Percentiles rank a stretch among this genome's conserved stretches.
phyloP scores from a whole-genome alignment of 352 stramenopile species.

The Phytopythium delawarense region DNA sequence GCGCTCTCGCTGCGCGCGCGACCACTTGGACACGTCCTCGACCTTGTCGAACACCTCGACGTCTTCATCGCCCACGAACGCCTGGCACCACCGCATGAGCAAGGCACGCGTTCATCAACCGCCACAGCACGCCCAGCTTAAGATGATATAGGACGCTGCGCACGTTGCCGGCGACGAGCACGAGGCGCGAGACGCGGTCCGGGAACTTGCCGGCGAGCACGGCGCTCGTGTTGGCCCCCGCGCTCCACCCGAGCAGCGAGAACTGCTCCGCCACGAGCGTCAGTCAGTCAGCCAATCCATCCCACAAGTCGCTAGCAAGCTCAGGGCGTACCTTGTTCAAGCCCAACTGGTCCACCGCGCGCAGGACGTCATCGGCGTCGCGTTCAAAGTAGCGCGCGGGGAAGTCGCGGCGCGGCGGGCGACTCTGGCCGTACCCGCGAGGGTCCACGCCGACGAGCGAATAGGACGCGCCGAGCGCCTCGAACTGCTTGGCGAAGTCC shows the following conservation, averaged over 20 bases:
- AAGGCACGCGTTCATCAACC: too few relatives aligned
- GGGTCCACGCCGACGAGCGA: constrained; percentile 65
- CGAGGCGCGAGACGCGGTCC: constrained; percentile 60
- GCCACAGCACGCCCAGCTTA: too few relatives aligned
- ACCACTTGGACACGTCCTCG: constrained; percentile 51
- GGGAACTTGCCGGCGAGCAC: constrained; percentile 67
- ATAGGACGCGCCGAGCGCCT: constrained; percentile 42
- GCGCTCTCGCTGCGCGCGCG: constrained; percentile 36
- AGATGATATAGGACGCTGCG: background rate
- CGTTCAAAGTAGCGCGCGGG: constrained; percentile 57
- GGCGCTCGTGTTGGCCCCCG: constrained; percentile 68
- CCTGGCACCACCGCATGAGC: constrained; percentile 20
- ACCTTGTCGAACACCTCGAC: constrained; percentile 49
- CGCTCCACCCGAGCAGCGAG: constrained; percentile 71
- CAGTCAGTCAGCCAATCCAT: too few relatives aligned
- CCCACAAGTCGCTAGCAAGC: too few relatives aligned
- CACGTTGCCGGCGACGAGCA: constrained; percentile 82
- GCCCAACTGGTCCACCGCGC: constrained; percentile 48
- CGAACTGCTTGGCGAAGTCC: constrained; percentile 64
- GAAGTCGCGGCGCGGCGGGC: constrained; percentile 40
- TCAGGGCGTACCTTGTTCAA: constrained; percentile 36
- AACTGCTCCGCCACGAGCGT: constrained; percentile 13
- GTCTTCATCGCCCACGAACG: constrained; percentile 74
- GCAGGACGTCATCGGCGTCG: constrained; percentile 66
- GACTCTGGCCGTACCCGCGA: constrained; percentile 48